Conservation (phyloP, 2,329 filamentous ascomycete species). For the Cytospora chrysosperma region DNA sequence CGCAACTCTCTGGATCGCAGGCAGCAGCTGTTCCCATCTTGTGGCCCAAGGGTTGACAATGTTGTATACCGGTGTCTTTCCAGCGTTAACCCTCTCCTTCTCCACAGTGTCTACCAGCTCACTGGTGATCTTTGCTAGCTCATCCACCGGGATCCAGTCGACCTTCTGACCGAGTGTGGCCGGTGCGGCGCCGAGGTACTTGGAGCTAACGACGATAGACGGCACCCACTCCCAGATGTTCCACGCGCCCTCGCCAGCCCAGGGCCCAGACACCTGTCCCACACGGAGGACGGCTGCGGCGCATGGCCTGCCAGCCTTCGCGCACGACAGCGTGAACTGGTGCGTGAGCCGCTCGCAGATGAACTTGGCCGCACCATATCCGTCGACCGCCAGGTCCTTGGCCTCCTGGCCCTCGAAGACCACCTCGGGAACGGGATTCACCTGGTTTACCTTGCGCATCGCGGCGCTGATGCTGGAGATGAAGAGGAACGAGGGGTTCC, state of each 20-base stretch:
- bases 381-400: constrained; percentile 26
- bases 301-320: constrained; percentile 19
- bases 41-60: constrained; percentile 14
- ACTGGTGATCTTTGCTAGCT: constrained; percentile 28
- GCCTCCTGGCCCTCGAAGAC: constrained; percentile 25
- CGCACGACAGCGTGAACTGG: constrained; percentile 23
- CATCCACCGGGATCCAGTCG: constrained; percentile 33
- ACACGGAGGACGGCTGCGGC: constrained; percentile 26
- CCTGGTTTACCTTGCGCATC: constrained; percentile 18
- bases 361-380: constrained; percentile 33
- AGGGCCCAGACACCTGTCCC: constrained; percentile 32
- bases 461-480: constrained; percentile 32
- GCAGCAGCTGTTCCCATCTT: constrained; percentile 11
- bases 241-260: constrained; percentile 29
- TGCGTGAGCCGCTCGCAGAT: constrained; percentile 32
- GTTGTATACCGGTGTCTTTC: constrained; percentile 10
- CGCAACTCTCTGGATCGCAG: constrained; percentile 5
- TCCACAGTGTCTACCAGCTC: constrained; percentile 28
- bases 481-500: constrained; percentile 27
- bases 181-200: constrained; percentile 28
- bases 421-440: constrained; percentile 26
- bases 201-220: constrained; percentile 30
- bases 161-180: constrained; percentile 27
- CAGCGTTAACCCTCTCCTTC: background rate
- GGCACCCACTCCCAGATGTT: constrained; percentile 33